Evolutionary conservation across 1,139 yeast genomes (phyloP).

Genomic region (Torulaspora globosa): DNA sequence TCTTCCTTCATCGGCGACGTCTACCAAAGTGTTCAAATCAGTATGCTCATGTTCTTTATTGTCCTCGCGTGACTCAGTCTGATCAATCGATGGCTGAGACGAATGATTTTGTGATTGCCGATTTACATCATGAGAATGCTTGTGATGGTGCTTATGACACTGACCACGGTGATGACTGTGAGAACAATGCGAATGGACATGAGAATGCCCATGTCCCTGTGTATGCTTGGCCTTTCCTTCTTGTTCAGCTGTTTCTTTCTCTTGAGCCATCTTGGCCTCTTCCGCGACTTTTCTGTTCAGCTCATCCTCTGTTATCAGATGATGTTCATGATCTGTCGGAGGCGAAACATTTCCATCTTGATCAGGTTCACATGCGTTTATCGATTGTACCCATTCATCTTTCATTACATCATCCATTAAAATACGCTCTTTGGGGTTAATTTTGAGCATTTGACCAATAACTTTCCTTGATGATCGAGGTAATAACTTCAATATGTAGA

Average conservation of each 20-base stretch:
- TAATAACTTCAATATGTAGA: slow-evolving; percentile 71
- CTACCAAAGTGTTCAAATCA: not conserved
- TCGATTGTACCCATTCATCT: slow-evolving; percentile 63
- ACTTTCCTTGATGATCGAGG: slow-evolving; percentile 77
- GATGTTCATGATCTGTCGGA: slow-evolving; percentile 48
- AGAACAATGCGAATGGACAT: not conserved
- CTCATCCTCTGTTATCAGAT: slow-evolving; percentile 53
- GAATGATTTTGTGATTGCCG: slow-evolving; percentile 5
- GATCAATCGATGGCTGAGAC: not conserved
- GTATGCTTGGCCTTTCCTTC: slow-evolving; percentile 1
- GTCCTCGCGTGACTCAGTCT: not conserved
- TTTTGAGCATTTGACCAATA: slow-evolving; percentile 65
- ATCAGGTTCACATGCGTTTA: slow-evolving; percentile 41
- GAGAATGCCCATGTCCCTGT: not conserved
- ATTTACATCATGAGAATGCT: slow-evolving; percentile 5
- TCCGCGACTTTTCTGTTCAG: slow-evolving; percentile 25
- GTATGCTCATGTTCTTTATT: not conserved
- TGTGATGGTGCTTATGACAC: slow-evolving; percentile 9
- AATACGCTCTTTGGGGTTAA: slow-evolving; percentile 66
- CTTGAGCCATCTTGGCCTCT: slow-evolving; percentile 11
- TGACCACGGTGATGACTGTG: slow-evolving; percentile 4
- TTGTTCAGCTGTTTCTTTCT: slow-evolving; percentile 5
- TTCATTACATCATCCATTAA: slow-evolving; percentile 59
- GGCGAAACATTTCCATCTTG: slow-evolving; percentile 26
- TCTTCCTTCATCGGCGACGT: not conserved